A percentile compares a stretch with the other conserved stretches of the same genome.
Evolutionary conservation across 345 rosid species (phyloP).

Genomic region (Brassica nigra): DNA sequence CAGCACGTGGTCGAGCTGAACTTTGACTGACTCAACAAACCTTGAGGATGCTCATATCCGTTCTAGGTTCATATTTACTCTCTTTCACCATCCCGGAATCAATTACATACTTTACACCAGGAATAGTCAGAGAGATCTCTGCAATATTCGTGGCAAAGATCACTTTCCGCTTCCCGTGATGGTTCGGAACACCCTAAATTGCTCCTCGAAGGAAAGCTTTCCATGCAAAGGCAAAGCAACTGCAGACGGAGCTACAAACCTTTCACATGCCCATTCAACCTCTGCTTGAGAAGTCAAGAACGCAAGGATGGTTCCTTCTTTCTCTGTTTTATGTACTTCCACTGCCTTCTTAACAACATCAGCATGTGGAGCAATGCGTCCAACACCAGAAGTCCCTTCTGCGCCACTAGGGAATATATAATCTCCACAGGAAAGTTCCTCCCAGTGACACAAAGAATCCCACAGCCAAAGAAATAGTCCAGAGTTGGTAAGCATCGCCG

Average conservation of each 20-base stretch:
- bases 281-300: slow-evolving; percentile 89
- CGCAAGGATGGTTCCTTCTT: slow-evolving; percentile 82
- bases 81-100: slow-evolving; percentile 89
- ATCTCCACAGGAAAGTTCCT: too few species aligned
- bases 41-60: slow-evolving; percentile 81
- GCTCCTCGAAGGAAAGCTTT: slow-evolving; percentile 76
- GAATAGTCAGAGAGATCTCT: slow-evolving; percentile 91
- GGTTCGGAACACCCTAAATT: slow-evolving; percentile 59
- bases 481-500: too few species aligned
- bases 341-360: slow-evolving; percentile 63
- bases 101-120: slow-evolving; percentile 84
- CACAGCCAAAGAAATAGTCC: too few species aligned
- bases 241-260: slow-evolving; percentile 59
- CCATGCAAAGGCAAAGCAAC: slow-evolving; percentile 82
- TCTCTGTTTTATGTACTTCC: slow-evolving; percentile 61
- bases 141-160: slow-evolving; percentile 92
- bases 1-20: slow-evolving; percentile 75
- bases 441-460: too few species aligned
- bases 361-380: not conserved
- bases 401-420: too few species aligned
- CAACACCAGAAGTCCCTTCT: too few species aligned
- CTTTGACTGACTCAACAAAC: slow-evolving; percentile 74
- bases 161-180: slow-evolving; percentile 74
- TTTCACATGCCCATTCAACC: slow-evolving; percentile 93
- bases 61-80: slow-evolving; percentile 69